Base-by-base conservation (phyloP, 2,329 filamentous ascomycete genomes). In the Diplodia sapinea region DNA sequence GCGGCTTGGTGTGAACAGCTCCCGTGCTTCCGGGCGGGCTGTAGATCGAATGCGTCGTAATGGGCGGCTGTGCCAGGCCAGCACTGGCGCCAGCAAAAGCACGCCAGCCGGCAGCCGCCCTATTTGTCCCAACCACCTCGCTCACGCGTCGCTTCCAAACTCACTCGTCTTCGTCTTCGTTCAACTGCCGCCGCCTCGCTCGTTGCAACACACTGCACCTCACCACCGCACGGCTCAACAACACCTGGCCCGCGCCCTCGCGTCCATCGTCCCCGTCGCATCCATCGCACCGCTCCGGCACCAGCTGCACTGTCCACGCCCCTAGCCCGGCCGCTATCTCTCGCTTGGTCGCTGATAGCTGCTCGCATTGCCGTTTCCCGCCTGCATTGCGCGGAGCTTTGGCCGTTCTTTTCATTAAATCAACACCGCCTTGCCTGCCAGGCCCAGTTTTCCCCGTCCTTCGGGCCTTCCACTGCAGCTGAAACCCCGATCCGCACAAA, bases 91-190 rank as follows among this genome's bases (percentile, higher is more conserved):
- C 55, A 57, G 36, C 55, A 40, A 61, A 29, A 29, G 59, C 59
- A 50, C 40, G 59, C 59, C 43, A 63, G 59, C 59, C 59, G 59
- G 47, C 47, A 26, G 59, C 59, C 59, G 59, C 59, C 59, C 51
- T 63, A 63, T 63, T 51, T 63, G 59, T 63, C 43, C 59, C 59
- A 63, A 63, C 57, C 57, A 62, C 62, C 62, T 54, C 49, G 49
- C 49, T 29, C 43, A 31, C 49, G 31, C 47, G 61, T 64, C 62
- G 26, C 40, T 33, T n/a, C 26, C n/a, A 7, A 15, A 4, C 15
- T 29, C 50, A 15, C 8, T 31, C n/a, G 23, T 29, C 36, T 26
- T 23, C 33, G 17, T n/a, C 36, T 49, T 20, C 17, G n/a, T 38
- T 33, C 49, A 17, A n/a, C 50, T 55, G 33, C 47, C n/a, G 36